phyloP scores from a whole-genome alignment of 345 rosid genomes.

The Conringia planisiliqua region DNA sequence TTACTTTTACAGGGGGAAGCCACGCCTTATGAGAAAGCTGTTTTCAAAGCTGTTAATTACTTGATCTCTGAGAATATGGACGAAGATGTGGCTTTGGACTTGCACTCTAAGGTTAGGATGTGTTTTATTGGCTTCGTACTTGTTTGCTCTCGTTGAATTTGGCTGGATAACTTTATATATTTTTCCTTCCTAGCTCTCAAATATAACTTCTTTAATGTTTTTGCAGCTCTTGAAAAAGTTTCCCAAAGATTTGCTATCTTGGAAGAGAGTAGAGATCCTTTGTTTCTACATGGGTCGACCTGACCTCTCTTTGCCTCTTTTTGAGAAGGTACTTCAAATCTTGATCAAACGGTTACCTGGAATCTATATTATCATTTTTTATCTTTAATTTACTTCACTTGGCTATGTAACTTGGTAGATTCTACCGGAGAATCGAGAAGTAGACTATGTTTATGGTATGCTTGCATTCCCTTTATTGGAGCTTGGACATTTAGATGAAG shows the following conservation, averaged over 20 bases:
- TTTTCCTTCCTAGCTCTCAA: neutral
- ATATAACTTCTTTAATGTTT: neutral
- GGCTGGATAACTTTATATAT: neutral
- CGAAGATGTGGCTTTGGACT: constrained; percentile 53
- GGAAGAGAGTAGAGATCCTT: constrained; percentile 72
- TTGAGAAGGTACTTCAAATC: constrained; percentile 49
- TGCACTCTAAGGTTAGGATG: constrained; percentile 55
- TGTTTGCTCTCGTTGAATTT: neutral
- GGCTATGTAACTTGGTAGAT: constrained; percentile 40
- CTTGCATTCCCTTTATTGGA: constrained; percentile 79
- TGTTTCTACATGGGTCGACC: constrained; percentile 77
- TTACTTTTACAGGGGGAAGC: constrained; percentile 19
- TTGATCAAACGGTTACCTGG: neutral
- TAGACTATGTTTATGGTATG: constrained; percentile 71
- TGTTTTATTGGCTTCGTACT: neutral
- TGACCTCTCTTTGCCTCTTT: constrained; percentile 55
- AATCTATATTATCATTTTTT: neutral
- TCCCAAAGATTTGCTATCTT: constrained; percentile 58
- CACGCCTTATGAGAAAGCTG: constrained; percentile 66
- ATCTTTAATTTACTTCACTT: neutral
- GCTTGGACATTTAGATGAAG: constrained; percentile 63
- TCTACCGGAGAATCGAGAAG: constrained; percentile 50
- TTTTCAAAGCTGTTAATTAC: constrained; percentile 51
- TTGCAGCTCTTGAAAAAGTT: constrained; percentile 57
- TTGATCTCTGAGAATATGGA: constrained; percentile 61